These are phyloP conservation scores for Lindgomyces ingoldianus DNA, from an alignment of 495 filamentous ascomycete species.

Conservation along the genomic window DNA sequence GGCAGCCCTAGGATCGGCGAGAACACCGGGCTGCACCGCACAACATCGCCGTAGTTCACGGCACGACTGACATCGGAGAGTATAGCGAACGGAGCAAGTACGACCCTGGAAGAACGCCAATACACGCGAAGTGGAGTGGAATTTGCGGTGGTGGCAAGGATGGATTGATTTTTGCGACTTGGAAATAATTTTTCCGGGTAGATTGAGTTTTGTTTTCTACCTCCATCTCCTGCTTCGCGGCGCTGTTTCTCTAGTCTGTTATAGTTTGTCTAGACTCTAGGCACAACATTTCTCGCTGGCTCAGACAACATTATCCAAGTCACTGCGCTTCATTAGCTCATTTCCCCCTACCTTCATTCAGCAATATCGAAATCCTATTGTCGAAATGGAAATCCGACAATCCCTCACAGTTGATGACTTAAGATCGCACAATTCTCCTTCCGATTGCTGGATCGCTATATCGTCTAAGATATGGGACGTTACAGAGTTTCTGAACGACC, in stretches of 20 bases:
- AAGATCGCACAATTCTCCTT: slow-evolving; percentile 3
- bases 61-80: not conserved
- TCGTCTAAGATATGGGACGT: slow-evolving; percentile 39
- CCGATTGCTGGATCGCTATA: slow-evolving; percentile 40
- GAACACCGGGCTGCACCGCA: not conserved
- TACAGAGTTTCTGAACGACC: slow-evolving; percentile 32
- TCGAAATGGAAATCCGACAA: slow-evolving; percentile 11
- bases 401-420: slow-evolving; percentile 13
- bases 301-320: too few relatives aligned
- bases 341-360: not conserved
- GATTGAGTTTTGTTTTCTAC: too few relatives aligned
- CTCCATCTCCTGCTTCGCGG: too few relatives aligned
- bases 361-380: not conserved
- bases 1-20: not conserved
- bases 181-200: too few relatives aligned
- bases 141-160: too few relatives aligned
- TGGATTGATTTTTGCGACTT: too few relatives aligned
- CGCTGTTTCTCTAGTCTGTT: too few relatives aligned
- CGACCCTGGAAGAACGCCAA: too few relatives aligned
- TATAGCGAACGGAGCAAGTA: too few relatives aligned
- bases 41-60: not conserved
- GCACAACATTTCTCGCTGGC: too few relatives aligned
- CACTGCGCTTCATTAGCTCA: not conserved
- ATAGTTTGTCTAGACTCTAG: too few relatives aligned
- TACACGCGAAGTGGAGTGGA: too few relatives aligned